Evolutionary conservation across 78 protist genomes (phyloP).

Genomic region (Cavenderia fasciculata): DNA sequence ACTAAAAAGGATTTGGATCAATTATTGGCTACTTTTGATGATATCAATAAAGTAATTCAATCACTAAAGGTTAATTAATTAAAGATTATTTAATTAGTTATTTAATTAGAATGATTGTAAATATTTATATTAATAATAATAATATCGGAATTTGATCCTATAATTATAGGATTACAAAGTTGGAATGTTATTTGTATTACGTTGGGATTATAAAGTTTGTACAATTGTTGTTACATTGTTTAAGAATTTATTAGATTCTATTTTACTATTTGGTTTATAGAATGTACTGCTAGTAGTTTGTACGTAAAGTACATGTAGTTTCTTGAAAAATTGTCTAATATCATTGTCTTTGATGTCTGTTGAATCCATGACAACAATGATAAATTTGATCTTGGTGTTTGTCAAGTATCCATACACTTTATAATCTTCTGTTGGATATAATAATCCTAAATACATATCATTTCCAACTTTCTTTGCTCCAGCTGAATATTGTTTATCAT

Average conservation of each 20-base stretch:
- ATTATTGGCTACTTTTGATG: slow-evolving; percentile 33
- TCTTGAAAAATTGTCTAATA: slow-evolving; percentile 54
- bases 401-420: slow-evolving; percentile 76
- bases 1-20: slow-evolving; percentile 70
- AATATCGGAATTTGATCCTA: too few relatives aligned
- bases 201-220: slow-evolving; percentile 35
- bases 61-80: background rate
- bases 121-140: too few relatives aligned
- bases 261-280: slow-evolving; percentile 63
- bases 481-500: background rate
- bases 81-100: too few relatives aligned
- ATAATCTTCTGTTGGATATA: slow-evolving; percentile 76
- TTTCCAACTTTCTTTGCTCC: slow-evolving; percentile 42
- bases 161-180: too few relatives aligned
- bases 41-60: slow-evolving; percentile 35
- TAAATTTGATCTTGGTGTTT: slow-evolving; percentile 66
- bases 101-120: too few relatives aligned
- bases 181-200: background rate
- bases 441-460: slow-evolving; percentile 70
- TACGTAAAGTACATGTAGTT: slow-evolving; percentile 42
- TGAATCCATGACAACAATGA: slow-evolving; percentile 65
- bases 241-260: slow-evolving; percentile 54
- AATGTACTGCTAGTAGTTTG: slow-evolving; percentile 64
- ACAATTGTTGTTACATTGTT: slow-evolving; percentile 39
- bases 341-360: slow-evolving; percentile 67